Evolutionary conservation across 2,329 filamentous ascomycete species (phyloP), one percentile per base, ranked within the genome.

Genomic region (Aspergillus sp.): DNA sequence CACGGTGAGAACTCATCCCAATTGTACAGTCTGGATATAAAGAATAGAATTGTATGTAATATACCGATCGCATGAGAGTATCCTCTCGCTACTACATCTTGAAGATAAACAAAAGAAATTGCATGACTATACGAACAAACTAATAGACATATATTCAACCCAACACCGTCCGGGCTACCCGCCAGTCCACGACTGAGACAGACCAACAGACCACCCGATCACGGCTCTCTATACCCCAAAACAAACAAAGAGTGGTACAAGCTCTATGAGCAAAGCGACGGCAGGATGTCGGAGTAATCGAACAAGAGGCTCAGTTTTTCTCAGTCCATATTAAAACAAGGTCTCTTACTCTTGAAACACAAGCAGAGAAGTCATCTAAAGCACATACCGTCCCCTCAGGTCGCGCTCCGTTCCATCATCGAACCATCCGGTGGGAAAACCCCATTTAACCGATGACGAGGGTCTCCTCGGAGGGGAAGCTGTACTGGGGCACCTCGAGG

Each of bases 401-500:
- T 53, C 45, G 32, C 29, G 45, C 34, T 41, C 34, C 50, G 44
- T 23, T 50, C 52, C 42, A 40, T 42, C 46, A 36, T 49, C 45
- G 29, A 47, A 11, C 25, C 29, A 47, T 32, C 25, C 23, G 29
- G 31, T 19, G 14, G 23, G 25, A 32, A 49, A 36, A 31, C 31
- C 11, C 58, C 57, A 51, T 72, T 83, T 93, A 99, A 88, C 94
- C 94, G 78, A 99, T 96, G 66, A 97, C 77, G 64, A 99, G 81
- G 78, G 86, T 87, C 72, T 84, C 86, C 11, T 97, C 94, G 73
- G 93, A 88, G 59, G 90, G 86, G 85, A 99, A 97, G 69, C 89
- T 90, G 82, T 97, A 96, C 69, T 78, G 75, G 63, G 93, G 94
- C 64, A 97, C 86, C 81, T 97, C 94, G 72, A 99, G 86, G 84